phyloP scores from a whole-genome alignment of 31 red algal genomes.

The Odonthalia washingtoniensis region DNA sequence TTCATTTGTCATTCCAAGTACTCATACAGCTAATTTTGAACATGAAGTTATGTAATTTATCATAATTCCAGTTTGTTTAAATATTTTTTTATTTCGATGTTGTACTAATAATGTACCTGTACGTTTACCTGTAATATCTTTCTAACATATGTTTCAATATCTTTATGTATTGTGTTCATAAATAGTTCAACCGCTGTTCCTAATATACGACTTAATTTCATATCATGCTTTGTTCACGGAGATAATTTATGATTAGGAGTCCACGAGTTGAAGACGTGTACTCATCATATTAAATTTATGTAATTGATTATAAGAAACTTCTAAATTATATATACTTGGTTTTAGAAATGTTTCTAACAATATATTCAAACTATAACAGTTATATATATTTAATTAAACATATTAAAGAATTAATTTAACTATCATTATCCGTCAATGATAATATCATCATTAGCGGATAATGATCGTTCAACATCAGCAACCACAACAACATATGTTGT shows the following conservation, averaged over 20 bases:
- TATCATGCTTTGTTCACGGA: neutral
- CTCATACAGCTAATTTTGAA: slow-evolving; percentile 35
- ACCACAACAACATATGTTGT: too few relatives aligned
- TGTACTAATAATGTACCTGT: slow-evolving; percentile 52
- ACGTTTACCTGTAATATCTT: slow-evolving; percentile 46
- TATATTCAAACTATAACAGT: too few relatives aligned
- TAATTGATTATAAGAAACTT: too few relatives aligned
- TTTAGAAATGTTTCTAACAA: too few relatives aligned
- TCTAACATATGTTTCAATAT: slow-evolving; percentile 46
- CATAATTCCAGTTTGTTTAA: slow-evolving; percentile 41
- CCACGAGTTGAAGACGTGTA: slow-evolving; percentile 38
- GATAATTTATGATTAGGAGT: neutral
- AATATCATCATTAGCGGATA: too few relatives aligned
- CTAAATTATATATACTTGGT: too few relatives aligned
- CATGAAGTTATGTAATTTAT: slow-evolving; percentile 38
- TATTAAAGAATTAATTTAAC: too few relatives aligned
- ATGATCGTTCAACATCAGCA: too few relatives aligned
- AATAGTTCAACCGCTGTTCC: slow-evolving; percentile 47
- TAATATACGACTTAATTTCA: slow-evolving; percentile 25
- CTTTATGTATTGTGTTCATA: slow-evolving; percentile 38
- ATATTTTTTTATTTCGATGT: too few relatives aligned
- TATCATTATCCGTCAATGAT: too few relatives aligned
- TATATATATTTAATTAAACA: too few relatives aligned
- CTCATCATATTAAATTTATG: slow-evolving; percentile 45
- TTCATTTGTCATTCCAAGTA: slow-evolving; percentile 28